Evolutionary conservation across 1,139 yeast species (phyloP).

Genomic region (Lodderomyces pseudojiufengensis): DNA sequence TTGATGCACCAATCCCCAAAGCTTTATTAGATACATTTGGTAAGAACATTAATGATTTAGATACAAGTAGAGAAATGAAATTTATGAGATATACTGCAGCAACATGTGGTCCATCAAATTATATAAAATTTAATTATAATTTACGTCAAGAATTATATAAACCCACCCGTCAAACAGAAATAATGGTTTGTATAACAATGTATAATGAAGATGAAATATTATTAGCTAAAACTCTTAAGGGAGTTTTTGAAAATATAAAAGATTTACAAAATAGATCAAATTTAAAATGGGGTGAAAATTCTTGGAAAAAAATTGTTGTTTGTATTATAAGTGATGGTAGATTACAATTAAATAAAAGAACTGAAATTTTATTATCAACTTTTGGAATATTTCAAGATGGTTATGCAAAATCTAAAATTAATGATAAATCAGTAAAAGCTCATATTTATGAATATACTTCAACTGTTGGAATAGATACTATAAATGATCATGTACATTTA

Average conservation of each 20-base stretch:
- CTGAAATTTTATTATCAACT: conserved; percentile 64
- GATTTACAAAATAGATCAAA: conserved; percentile 57
- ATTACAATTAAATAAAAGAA: conserved; percentile 59
- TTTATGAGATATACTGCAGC: conserved; percentile 80
- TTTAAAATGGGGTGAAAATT: conserved; percentile 72
- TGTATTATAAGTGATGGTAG: conserved; percentile 78
- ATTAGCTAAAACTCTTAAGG: conserved; percentile 70
- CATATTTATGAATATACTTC: conserved; percentile 81
- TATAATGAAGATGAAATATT: conserved; percentile 76
- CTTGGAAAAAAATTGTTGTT: conserved; percentile 78
- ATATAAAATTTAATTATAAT: conserved; percentile 52
- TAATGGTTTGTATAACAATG: conserved; percentile 73
- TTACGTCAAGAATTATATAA: conserved; percentile 64
- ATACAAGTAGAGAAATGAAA: conserved; percentile 57
- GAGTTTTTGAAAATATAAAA: conserved; percentile 69
- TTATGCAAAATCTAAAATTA: conserved; percentile 73
- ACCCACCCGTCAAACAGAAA: conserved; percentile 67
- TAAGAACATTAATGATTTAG: conserved; percentile 42
- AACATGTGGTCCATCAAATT: conserved; percentile 74
- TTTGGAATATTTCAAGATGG: conserved; percentile 80
- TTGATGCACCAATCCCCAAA: conserved; percentile 75
- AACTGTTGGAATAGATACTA: conserved; percentile 66
- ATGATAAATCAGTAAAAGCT: conserved; percentile 63
- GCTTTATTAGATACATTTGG: conserved; percentile 54
- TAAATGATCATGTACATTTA: conserved; percentile 53